phyloP scores from a whole-genome alignment of 2,329 filamentous ascomycete species.

The Polytolypa hystricis region DNA sequence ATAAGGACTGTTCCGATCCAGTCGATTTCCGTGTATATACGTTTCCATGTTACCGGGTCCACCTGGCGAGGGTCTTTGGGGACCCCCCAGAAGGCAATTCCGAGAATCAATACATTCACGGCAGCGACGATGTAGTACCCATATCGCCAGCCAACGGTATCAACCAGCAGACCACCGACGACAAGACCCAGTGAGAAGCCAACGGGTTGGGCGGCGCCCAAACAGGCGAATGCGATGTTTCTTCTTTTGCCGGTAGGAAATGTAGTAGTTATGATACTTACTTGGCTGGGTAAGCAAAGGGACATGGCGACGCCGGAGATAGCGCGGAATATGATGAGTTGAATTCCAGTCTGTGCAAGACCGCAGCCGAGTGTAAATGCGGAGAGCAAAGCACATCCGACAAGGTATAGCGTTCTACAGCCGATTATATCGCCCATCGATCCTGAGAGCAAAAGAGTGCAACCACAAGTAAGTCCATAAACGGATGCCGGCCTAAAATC shows the following conservation, averaged over 20 bases:
- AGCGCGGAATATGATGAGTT: constrained; percentile 37
- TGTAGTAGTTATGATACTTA: constrained; percentile 37
- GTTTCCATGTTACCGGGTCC: neutral
- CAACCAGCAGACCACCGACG: constrained; percentile 40
- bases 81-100: constrained; percentile 28
- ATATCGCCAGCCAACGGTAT: constrained; percentile 41
- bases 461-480: constrained; percentile 33
- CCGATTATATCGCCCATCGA: constrained; percentile 41
- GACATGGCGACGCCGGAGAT: constrained; percentile 35
- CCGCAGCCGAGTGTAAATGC: constrained; percentile 33
- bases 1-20: constrained; percentile 2
- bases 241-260: constrained; percentile 34
- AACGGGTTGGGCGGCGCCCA: constrained; percentile 39
- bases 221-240: constrained; percentile 40
- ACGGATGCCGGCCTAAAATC: constrained; percentile 15
- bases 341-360: constrained; percentile 22
- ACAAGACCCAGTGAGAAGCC: constrained; percentile 40
- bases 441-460: constrained; percentile 37
- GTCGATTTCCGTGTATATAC: constrained; percentile 2
- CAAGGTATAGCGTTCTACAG: constrained; percentile 34
- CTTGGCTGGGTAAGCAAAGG: constrained; percentile 36
- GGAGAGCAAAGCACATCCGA: constrained; percentile 32
- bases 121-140: constrained; percentile 41
- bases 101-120: constrained; percentile 31
- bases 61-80: constrained; percentile 18